Evolutionary conservation across 805 yeast species (phyloP), one percentile per base, ranked within the genome.

Genomic region (Lipomyces starkeyi): DNA sequence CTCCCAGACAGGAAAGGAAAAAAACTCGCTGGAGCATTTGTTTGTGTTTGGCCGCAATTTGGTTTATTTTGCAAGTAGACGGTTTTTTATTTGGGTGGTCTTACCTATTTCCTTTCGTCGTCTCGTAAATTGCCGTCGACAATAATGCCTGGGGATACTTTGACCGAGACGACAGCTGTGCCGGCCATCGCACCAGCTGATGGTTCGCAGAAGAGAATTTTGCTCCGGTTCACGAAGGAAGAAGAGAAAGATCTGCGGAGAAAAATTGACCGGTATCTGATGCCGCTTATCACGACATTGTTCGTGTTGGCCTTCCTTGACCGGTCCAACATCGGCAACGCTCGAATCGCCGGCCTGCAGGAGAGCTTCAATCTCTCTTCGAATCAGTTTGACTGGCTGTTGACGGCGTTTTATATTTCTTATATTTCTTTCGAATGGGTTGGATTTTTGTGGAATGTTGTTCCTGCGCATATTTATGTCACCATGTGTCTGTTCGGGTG

Each of bases 291-390:
- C 56, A 80, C 84, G 17, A 57, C 81, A 25, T 77, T 83, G 79
- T 84, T 83, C 67, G 75, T 84, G 32, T 81, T 83, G 70, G 82
- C 83, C 62, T 83, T 84, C 40, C 76, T 86, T 65, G 89, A 86
- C 75, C 81, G 85, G 67, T 83, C 87, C 14, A 86, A 86, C 73
- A 84, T 86, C 63, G 88, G 89, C 71, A 86, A 86, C 73, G 89
- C 89, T 9, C 81, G 81, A 55, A 80, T 84, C 2, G 88, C 87
- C 14, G 89, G 89, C 3, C 71, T 86, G 68, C 64, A 73, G 49
- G 75, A 69, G 14, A 83, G 83, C 63, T 73, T 70, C 53, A 37
- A 70, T 43, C 47, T 70, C 56, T 20, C 63, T 3, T 64, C 72
- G 32, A 70, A 62, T 61, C 71, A 70, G 60, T 71, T 68, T 27